Percentiles rank a stretch among this genome's conserved stretches.
These are phyloP conservation scores for Globisporangium spiculum DNA, from an alignment of 352 stramenopile genomes.

Conservation along the genomic window DNA sequence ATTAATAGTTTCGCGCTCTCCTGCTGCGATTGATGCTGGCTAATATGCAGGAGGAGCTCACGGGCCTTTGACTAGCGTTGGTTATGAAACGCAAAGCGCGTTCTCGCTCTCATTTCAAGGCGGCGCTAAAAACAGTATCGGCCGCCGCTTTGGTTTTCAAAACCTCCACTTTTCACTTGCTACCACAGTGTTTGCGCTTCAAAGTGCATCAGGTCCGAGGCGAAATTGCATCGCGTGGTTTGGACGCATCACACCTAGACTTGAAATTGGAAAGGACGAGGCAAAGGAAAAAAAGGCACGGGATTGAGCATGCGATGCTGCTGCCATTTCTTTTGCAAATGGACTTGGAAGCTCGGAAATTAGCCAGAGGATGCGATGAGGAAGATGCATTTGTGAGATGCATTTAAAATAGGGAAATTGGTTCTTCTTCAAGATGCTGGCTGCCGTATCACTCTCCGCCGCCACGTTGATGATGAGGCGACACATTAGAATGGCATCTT, in stretches of 20 bases:
- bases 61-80: constrained; percentile 9
- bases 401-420: not conserved
- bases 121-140: constrained; percentile 16
- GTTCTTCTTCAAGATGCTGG: not conserved
- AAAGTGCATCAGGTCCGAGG: not conserved
- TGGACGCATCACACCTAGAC: not conserved
- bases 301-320: not conserved
- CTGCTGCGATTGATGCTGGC: not conserved
- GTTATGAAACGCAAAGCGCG: constrained; percentile 23
- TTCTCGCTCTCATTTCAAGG: not conserved
- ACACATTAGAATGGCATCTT: constrained; percentile 55
- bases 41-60: not conserved
- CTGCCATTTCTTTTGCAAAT: not conserved
- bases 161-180: not conserved
- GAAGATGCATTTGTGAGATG: not conserved
- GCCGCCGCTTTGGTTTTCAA: not conserved
- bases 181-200: not conserved
- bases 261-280: no score
- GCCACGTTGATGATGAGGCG: not conserved
- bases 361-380: not conserved
- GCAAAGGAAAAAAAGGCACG: not conserved
- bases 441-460: not conserved
- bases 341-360: not conserved
- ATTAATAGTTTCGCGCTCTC: constrained; percentile 7
- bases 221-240: not conserved